Base-by-base conservation (phyloP, 2,329 filamentous ascomycete species). In the Plectosphaerella plurivora region DNA sequence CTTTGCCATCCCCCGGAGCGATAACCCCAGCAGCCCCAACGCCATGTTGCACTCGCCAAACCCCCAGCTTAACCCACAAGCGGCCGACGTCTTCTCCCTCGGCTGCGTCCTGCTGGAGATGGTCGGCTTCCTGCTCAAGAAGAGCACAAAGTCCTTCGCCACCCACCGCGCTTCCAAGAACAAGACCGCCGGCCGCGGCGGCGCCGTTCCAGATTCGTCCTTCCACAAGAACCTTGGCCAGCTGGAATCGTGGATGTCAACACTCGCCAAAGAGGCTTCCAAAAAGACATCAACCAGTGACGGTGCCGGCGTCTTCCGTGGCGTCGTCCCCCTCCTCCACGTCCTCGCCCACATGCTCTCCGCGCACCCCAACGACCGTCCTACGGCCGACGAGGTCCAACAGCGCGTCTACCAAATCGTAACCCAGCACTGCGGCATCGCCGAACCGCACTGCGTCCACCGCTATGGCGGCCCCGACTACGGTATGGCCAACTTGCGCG, bases 21-120 rank as follows among this genome's bases (percentile, higher is more conserved):
- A 64, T 22, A 64, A 63, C 24, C 54, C 51, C 12, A 57, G 54
- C 50, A 68, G 63, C 24, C 63, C 67, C 12, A 62, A 63, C 37
- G 62, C 69, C 42, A 69, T 66, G 59, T 60, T 71, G 20, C 61
- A 70, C 33, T 61, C 67, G 2, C 68, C 73, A 2, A 73, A 71
- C 22, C 71, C 73, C 1, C 73, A 74, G 36, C 68, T 77, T 16
- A 74, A 79, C 57, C 74, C 77, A 4, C 79, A 82, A 57, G 78
- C 81, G 55, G 82, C 84, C 45, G 88, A 91, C 63, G 73, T 91
- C 18, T 92, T 88, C 68, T 88, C 86, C 3, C 73, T 91, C 1
- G 88, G 83, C 10, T 88, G 87, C 64, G 77, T 91, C 49, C 87
- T 87, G 55, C 73, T 91, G 15, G 88, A 92, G 57, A 77, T 91